Percentiles rank a stretch among this genome's conserved stretches.
Conservation (phyloP, 331 rosid species). For the Quercus phellos region DNA sequence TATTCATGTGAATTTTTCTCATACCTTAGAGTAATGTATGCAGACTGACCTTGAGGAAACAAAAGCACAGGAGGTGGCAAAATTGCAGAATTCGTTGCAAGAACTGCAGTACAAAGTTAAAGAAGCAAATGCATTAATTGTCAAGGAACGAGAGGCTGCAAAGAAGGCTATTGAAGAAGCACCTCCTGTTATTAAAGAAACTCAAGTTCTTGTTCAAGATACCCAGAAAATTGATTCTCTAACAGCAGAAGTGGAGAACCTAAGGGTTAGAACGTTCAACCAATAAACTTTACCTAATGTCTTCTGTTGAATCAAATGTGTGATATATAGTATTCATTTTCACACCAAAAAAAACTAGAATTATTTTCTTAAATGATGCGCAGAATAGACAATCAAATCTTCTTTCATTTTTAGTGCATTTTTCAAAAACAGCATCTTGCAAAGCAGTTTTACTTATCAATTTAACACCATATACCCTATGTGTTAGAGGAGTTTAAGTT, state of each 20-base stretch:
- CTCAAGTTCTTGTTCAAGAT: constrained; percentile 72
- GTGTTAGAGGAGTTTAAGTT: too few species aligned
- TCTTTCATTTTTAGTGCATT: background rate
- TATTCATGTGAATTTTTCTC: background rate
- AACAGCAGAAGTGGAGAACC: constrained; percentile 56
- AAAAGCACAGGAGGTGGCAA: constrained; percentile 68
- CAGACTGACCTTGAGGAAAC: constrained; percentile 87
- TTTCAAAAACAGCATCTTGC: background rate
- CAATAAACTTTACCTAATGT: background rate
- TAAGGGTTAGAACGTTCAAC: constrained; percentile 51
- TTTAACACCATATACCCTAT: background rate
- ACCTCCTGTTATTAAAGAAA: constrained; percentile 73
- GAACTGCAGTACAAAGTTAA: constrained; percentile 59
- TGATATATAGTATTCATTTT: background rate
- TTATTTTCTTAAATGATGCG: background rate
- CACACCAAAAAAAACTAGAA: background rate
- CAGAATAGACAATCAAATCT: background rate
- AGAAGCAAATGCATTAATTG: constrained; percentile 55
- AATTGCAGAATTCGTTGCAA: constrained; percentile 65
- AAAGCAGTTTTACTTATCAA: background rate
- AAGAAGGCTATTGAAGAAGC: constrained; percentile 65
- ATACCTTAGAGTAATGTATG: constrained; percentile 28
- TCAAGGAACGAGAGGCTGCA: constrained; percentile 63
- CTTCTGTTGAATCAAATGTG: background rate
- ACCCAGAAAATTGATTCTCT: constrained; percentile 62